These are phyloP conservation scores for Sabuloglossum arenarium DNA, from an alignment of 495 filamentous ascomycete species.

Conservation along the genomic window DNA sequence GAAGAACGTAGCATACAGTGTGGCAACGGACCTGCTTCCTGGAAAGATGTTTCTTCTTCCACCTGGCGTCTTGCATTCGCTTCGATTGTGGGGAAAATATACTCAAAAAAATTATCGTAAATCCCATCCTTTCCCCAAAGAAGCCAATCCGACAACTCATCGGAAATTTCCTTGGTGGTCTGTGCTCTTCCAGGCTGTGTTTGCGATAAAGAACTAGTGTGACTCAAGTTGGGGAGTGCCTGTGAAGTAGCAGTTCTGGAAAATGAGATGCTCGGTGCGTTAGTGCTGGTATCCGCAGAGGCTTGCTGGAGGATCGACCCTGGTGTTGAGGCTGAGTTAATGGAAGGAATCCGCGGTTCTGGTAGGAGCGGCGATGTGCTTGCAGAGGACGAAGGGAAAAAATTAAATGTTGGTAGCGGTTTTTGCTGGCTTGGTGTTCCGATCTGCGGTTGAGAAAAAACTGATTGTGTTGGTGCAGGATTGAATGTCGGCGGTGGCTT, in stretches of 20 bases:
- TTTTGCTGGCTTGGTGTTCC: neutral
- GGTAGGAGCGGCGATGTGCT: neutral
- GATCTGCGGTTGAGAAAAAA: neutral
- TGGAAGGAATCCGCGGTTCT: neutral
- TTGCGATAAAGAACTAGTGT: neutral
- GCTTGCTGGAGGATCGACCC: neutral
- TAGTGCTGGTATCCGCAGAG: neutral
- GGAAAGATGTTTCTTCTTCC: neutral
- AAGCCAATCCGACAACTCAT: slow-evolving; percentile 1
- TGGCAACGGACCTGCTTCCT: neutral
- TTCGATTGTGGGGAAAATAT: neutral
- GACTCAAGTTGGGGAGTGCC: neutral
- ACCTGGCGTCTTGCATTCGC: neutral
- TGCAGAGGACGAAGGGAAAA: neutral
- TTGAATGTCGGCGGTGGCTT: neutral
- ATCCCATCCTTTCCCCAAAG: slow-evolving; percentile 1
- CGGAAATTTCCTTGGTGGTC: neutral
- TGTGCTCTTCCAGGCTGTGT: neutral
- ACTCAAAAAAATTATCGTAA: neutral
- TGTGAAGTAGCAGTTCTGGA: neutral
- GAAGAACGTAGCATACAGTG: neutral
- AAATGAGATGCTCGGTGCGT: neutral
- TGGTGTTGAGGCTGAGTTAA: neutral
- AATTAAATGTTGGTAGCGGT: neutral
- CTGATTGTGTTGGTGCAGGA: neutral